These are phyloP conservation scores for Alternaria burnsii DNA, from an alignment of 2,329 filamentous ascomycete species.

Conservation along the genomic window DNA sequence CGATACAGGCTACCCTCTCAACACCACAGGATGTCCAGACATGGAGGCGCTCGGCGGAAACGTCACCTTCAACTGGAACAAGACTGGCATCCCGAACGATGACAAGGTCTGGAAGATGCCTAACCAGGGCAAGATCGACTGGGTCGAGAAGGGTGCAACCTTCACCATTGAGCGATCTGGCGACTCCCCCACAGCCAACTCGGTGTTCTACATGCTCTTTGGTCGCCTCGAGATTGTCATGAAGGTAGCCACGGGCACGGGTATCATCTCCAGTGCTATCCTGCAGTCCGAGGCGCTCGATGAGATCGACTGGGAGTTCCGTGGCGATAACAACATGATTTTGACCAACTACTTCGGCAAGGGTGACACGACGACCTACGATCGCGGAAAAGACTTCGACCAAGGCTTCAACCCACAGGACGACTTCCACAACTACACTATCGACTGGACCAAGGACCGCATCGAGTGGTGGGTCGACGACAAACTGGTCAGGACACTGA, in stretches of 20 bases:
- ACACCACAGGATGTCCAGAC: slow-evolving; percentile 71
- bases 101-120: slow-evolving; percentile 67
- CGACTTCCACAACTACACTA: slow-evolving; percentile 53
- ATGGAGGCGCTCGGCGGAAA: slow-evolving; percentile 74
- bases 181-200: slow-evolving; percentile 79
- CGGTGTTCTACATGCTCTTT: slow-evolving; percentile 65
- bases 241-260: slow-evolving; percentile 58
- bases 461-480: slow-evolving; percentile 73
- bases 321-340: slow-evolving; percentile 52
- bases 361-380: slow-evolving; percentile 62
- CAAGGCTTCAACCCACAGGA: slow-evolving; percentile 43
- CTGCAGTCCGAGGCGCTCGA: slow-evolving; percentile 62
- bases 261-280: slow-evolving; percentile 61
- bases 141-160: slow-evolving; percentile 69
- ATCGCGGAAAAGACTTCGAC: slow-evolving; percentile 53
- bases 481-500: slow-evolving; percentile 67
- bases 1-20: slow-evolving; percentile 71
- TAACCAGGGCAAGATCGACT: slow-evolving; percentile 71
- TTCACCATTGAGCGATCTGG: slow-evolving; percentile 76
- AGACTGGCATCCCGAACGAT: slow-evolving; percentile 51
- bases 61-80: slow-evolving; percentile 63
- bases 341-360: slow-evolving; percentile 65
- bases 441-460: slow-evolving; percentile 72
- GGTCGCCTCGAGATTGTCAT: slow-evolving; percentile 60
- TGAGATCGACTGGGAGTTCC: slow-evolving; percentile 63